Percentiles rank a stretch among this genome's conserved stretches.
phyloP scores from a whole-genome alignment of 176 grass and related monocot genomes.

The Avena atlantica region DNA sequence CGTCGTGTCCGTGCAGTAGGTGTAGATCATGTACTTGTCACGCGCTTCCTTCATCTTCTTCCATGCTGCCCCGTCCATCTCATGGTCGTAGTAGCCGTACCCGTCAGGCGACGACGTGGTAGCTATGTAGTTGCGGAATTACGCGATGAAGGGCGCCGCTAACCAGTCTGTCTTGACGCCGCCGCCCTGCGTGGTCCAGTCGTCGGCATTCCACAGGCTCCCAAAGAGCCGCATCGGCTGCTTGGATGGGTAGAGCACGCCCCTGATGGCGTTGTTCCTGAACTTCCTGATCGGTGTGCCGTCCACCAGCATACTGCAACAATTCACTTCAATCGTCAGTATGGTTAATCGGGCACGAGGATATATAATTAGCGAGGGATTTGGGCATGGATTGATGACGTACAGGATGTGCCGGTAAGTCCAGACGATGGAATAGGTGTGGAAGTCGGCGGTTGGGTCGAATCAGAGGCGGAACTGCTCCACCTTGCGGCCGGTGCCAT shows the following conservation, averaged over 20 bases:
- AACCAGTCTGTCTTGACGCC: constrained; percentile 60
- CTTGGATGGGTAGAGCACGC: constrained; percentile 44
- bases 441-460: constrained; percentile 55
- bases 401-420: too few relatives aligned
- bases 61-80: constrained; percentile 44
- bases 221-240: constrained; percentile 55
- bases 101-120: neutral
- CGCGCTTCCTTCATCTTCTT: constrained; percentile 44
- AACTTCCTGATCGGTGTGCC: constrained; percentile 47
- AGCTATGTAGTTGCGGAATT: constrained; percentile 53
- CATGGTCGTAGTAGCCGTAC: constrained; percentile 8
- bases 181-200: constrained; percentile 63
- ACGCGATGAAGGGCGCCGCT: constrained; percentile 44
- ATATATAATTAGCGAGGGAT: too few relatives aligned
- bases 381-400: neutral
- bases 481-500: constrained; percentile 50
- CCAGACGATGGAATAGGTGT: neutral
- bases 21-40: constrained; percentile 58
- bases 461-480: constrained; percentile 81
- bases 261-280: constrained; percentile 45
- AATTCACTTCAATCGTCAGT: neutral
- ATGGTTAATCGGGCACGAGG: neutral
- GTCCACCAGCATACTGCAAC: constrained; percentile 48
- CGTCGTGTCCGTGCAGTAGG: constrained; percentile 47
- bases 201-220: constrained; percentile 60